These are phyloP conservation scores for Flaveria ramosissima DNA, from an alignment of 129 eudicot species.

Conservation along the genomic window DNA sequence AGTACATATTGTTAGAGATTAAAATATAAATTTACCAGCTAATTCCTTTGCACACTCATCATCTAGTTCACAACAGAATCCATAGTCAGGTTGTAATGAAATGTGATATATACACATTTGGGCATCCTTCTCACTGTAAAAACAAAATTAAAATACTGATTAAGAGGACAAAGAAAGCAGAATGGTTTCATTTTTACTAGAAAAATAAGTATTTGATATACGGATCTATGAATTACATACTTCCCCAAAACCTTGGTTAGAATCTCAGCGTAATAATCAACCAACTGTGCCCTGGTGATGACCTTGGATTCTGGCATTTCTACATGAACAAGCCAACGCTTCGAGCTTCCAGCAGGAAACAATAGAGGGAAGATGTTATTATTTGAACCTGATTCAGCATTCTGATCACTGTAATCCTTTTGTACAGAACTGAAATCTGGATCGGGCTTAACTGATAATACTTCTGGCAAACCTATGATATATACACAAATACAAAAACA, in stretches of 20 bases:
- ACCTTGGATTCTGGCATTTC: conserved; percentile 52
- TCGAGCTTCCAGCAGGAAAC: conserved; percentile 53
- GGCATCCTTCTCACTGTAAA: conserved; percentile 79
- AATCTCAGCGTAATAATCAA: conserved; percentile 68
- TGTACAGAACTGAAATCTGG: conserved; percentile 45
- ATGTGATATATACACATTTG: conserved; percentile 89
- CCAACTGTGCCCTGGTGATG: conserved; percentile 59
- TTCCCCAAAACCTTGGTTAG: conserved; percentile 66
- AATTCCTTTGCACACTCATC: conserved; percentile 69
- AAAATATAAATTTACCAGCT: conserved; percentile 49
- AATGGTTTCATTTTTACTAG: background rate
- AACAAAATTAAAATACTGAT: conserved; percentile 9
- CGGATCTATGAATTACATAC: conserved; percentile 47
- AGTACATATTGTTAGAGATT: background rate
- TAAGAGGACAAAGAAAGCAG: background rate
- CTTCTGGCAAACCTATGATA: conserved; percentile 65
- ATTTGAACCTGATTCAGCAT: conserved; percentile 32
- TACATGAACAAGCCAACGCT: conserved; percentile 74
- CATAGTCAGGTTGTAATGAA: conserved; percentile 64
- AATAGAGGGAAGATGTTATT: conserved; percentile 37
- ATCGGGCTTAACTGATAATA: conserved; percentile 75
- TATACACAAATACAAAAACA: conserved; percentile 21
- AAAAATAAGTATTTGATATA: background rate
- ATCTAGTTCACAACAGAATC: conserved; percentile 88
- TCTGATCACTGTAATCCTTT: conserved; percentile 47